Base-by-base conservation (phyloP, 768 basidiomycete genomes). In the Collybia mongolica region DNA sequence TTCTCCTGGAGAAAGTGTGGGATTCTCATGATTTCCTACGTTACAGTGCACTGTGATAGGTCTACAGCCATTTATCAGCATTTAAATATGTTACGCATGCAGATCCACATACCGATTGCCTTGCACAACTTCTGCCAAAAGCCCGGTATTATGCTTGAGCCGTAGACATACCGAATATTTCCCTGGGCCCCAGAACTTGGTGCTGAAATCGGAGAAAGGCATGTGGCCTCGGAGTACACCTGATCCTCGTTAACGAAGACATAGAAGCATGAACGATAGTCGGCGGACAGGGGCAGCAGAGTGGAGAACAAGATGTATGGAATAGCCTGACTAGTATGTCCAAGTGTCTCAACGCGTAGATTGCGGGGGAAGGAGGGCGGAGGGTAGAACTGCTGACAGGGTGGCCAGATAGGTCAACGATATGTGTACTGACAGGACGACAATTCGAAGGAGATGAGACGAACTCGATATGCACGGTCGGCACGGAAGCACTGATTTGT, bases 111-210 rank as follows among this genome's bases (percentile, higher is more conserved):
- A 62, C 65, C 57, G 37, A 44, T 37, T 4, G 39, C 51, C 12
- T 60, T 53, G 41, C 61, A 60, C n/a, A 67, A n/a, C 2, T 51
- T 55, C 4, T 32, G 40, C 66, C 66, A 67, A 28, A 54, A 65
- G 15, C 45, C 37, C 24, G 66, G 66, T 19, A 66, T 51, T 24
- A 67, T 38, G 12, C 48, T 46, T 4, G 59, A 54, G 28, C 52
- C 49, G 11, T 32, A 32, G 11, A 32, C 14, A 47, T 63, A 63
- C 29, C 40, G 52, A 17, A 32, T 35, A 11, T 26, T 23, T 12
- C 51, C 46, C 4, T 44, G 32, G 32, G 11, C 32, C 11, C 14
- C 53, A 18, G 14, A 18, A 22, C 49, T 36, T 12, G 44, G 20
- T 22, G 46, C 40, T 6, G 53, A 52, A 5, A 54, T 32, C 2